phyloP scores from a whole-genome alignment of 768 basidiomycete species.

The Boletus rubescentipes region DNA sequence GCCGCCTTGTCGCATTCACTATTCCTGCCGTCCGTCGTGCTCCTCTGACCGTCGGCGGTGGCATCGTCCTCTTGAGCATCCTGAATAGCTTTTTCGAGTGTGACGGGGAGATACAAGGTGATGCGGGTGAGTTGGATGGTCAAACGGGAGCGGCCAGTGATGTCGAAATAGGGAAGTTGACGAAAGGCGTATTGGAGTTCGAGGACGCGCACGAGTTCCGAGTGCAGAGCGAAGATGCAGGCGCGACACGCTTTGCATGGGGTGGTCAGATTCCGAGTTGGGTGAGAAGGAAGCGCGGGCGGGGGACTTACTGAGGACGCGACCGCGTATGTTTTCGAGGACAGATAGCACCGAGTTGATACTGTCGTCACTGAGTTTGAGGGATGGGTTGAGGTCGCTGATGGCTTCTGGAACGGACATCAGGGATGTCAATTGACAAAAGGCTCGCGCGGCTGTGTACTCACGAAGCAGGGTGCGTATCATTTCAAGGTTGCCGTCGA shows the following conservation, averaged over 20 bases:
- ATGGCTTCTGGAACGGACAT: constrained; percentile 55
- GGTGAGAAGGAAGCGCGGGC: neutral
- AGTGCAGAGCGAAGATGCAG: constrained; percentile 70
- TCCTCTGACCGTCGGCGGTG: constrained; percentile 1
- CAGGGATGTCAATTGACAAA: too few species aligned
- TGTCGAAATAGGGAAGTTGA: constrained; percentile 73
- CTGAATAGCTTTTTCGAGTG: constrained; percentile 65
- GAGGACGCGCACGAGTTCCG: constrained; percentile 72
- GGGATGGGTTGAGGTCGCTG: constrained; percentile 76
- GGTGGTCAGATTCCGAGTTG: neutral
- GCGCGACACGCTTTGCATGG: constrained; percentile 61
- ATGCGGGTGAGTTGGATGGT: constrained; percentile 78
- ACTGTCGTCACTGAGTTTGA: constrained; percentile 75
- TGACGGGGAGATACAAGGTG: constrained; percentile 71
- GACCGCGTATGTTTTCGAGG: constrained; percentile 68
- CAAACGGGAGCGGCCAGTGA: constrained; percentile 71
- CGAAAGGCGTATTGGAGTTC: constrained; percentile 79
- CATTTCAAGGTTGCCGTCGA: constrained; percentile 87
- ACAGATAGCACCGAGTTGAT: constrained; percentile 73
- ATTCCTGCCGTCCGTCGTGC: constrained; percentile 6
- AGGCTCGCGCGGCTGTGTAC: constrained; percentile 26
- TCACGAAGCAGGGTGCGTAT: constrained; percentile 71
- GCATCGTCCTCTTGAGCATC: constrained; percentile 30
- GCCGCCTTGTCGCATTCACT: constrained; percentile 23
- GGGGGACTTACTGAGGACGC: constrained; percentile 58